Conservation (phyloP, 2,329 filamentous ascomycete species). For the Grosmannia penicillata region DNA sequence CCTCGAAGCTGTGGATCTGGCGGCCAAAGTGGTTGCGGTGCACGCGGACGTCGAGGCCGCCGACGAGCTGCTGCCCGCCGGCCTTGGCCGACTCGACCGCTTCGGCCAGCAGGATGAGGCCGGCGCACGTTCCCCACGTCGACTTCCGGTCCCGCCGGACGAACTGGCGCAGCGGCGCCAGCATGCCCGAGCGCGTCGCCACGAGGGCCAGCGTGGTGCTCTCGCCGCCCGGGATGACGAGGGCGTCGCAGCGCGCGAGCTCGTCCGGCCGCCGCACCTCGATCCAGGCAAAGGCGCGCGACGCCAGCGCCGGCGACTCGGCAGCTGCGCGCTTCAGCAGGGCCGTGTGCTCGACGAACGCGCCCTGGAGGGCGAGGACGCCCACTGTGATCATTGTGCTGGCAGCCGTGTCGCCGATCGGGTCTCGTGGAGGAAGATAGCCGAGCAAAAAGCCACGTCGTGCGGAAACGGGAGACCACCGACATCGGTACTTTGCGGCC, state of each 20-base stretch:
- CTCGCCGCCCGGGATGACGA: constrained; percentile 88
- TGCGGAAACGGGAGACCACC: too few relatives aligned
- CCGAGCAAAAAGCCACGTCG: too few relatives aligned
- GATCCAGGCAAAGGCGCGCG: constrained; percentile 42
- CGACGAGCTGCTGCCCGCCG: constrained; percentile 84
- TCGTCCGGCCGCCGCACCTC: constrained; percentile 67
- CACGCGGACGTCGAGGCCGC: constrained; percentile 78
- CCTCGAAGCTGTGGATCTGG: constrained; percentile 83
- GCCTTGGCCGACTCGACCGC: constrained; percentile 78
- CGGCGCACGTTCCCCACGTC: constrained; percentile 92
- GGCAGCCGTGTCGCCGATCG: too few relatives aligned
- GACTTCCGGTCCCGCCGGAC: constrained; percentile 80
- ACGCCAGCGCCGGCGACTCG: constrained; percentile 22
- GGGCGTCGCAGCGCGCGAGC: constrained; percentile 59
- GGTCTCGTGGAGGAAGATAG: too few relatives aligned
- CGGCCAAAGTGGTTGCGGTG: constrained; percentile 92
- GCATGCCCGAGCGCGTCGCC: constrained; percentile 61
- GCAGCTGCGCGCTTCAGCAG: constrained; percentile 54
- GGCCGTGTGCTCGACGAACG: constrained; percentile 76
- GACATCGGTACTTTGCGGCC: too few relatives aligned
- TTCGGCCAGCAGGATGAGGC: constrained; percentile 79
- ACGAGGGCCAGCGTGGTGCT: constrained; percentile 85
- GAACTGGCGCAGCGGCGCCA: constrained; percentile 77
- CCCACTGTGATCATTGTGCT: constrained; percentile 40
- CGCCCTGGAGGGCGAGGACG: constrained; percentile 71